phyloP scores from a whole-genome alignment of 2,329 filamentous ascomycete genomes.

The Cryoendolithus antarcticus region DNA sequence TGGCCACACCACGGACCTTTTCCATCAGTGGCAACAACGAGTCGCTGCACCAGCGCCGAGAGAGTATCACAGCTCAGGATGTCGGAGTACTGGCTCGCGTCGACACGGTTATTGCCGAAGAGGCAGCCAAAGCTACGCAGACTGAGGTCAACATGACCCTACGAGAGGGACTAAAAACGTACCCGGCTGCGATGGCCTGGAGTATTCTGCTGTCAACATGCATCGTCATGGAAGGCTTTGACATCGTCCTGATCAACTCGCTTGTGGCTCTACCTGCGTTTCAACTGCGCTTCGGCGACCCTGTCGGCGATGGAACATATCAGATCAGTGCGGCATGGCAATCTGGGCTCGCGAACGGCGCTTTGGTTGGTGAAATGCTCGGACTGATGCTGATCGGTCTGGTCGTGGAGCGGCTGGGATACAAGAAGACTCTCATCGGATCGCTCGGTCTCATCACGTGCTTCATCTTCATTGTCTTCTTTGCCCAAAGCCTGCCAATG shows the following conservation, averaged over 20 bases:
- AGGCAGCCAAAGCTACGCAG: slow-evolving; percentile 2
- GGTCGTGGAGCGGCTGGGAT: slow-evolving; percentile 41
- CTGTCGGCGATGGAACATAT: slow-evolving; percentile 27
- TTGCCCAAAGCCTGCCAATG: slow-evolving; percentile 23
- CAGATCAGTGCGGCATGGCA: slow-evolving; percentile 45
- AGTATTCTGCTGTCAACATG: slow-evolving; percentile 27
- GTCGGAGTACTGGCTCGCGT: slow-evolving; percentile 5
- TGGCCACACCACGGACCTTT: slow-evolving; percentile 1
- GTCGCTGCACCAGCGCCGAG: neutral
- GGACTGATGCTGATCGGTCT: slow-evolving; percentile 56
- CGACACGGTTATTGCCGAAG: slow-evolving; percentile 4
- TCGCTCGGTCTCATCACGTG: slow-evolving; percentile 41
- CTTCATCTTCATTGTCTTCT: slow-evolving; percentile 41
- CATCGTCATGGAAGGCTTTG: slow-evolving; percentile 49
- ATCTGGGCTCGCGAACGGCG: slow-evolving; percentile 43
- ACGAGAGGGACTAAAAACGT: slow-evolving; percentile 17
- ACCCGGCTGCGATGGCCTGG: slow-evolving; percentile 26
- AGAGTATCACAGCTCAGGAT: slow-evolving; percentile 8
- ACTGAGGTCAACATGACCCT: slow-evolving; percentile 8
- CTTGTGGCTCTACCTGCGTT: slow-evolving; percentile 24
- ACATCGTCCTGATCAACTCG: slow-evolving; percentile 28
- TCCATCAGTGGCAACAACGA: neutral
- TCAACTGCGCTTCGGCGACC: slow-evolving; percentile 28
- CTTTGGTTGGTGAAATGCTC: slow-evolving; percentile 43
- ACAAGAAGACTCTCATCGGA: slow-evolving; percentile 42